Conservation (phyloP, 768 basidiomycete species). For the Gyrodon lividus region DNA sequence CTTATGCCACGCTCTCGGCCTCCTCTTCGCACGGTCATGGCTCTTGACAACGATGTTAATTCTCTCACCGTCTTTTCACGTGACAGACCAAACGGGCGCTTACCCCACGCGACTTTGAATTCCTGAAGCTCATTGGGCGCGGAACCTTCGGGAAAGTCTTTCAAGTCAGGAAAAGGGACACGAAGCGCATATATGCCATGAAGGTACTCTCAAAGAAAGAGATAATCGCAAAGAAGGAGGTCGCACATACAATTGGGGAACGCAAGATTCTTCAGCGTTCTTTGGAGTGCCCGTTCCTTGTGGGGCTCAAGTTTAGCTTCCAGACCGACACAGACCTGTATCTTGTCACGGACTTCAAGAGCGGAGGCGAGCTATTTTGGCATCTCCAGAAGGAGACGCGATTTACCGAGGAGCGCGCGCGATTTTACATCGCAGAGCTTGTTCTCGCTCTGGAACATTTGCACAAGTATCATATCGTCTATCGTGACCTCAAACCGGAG, state of each 20-base stretch:
- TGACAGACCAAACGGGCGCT: conserved; percentile 78
- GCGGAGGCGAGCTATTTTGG: conserved; percentile 98
- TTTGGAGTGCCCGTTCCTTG: conserved; percentile 92
- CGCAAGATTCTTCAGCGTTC: conserved; percentile 97
- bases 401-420: conserved; percentile 89
- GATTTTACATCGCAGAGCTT: conserved; percentile 96
- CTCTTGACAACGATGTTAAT: conserved; percentile 20
- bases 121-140: conserved; percentile 96
- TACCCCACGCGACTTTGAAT: conserved; percentile 96
- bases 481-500: conserved; percentile 96
- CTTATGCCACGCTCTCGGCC: conserved; percentile 22
- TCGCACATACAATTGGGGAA: conserved; percentile 98
- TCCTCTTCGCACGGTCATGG: conserved; percentile 23
- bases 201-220: conserved; percentile 99
- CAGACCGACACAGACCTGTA: conserved; percentile 95
- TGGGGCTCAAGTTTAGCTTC: conserved; percentile 97
- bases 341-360: conserved; percentile 98
- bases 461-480: conserved; percentile 96
- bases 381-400: conserved; percentile 95
- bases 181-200: conserved; percentile 99
- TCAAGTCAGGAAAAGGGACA: conserved; percentile 98
- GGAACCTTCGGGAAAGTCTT: conserved; percentile 99
- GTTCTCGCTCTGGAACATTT: conserved; percentile 94
- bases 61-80: conserved; percentile 10
- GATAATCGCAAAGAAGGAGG: conserved; percentile 98